Conservation (phyloP, 139 green algal genomes). For the Chlamydomonas applanata region DNA sequence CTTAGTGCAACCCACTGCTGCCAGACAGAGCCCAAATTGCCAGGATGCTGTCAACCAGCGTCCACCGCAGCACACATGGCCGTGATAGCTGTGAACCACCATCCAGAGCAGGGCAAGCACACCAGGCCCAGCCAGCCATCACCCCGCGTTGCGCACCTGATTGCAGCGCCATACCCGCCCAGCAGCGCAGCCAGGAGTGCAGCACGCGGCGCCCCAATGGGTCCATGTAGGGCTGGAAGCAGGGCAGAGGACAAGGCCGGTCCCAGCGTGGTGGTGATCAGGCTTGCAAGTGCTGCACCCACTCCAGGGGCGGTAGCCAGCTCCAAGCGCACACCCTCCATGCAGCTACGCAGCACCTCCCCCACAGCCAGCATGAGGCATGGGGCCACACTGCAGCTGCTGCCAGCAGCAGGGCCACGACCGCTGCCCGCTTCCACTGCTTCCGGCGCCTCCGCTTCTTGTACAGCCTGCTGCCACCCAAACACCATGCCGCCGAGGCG, state of each 20-base stretch:
- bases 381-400: background rate
- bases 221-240: background rate
- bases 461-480: background rate
- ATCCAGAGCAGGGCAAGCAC: no score
- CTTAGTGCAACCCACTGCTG: no score
- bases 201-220: background rate
- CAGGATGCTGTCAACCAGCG: no score
- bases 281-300: background rate
- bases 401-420: background rate
- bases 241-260: background rate
- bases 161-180: background rate
- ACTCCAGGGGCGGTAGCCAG: conserved; percentile 1
- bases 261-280: background rate
- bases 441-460: no score
- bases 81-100: no score
- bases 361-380: conserved; percentile 15
- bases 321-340: conserved; percentile 2
- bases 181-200: conserved; percentile 2
- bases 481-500: background rate
- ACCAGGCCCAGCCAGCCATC: no score
- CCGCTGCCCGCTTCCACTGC: no score
- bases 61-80: no score
- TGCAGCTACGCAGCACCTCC: conserved; percentile 3
- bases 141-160: no score
- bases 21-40: no score